phyloP scores from a whole-genome alignment of 257 asterid species.

The Solanum tarijense region DNA sequence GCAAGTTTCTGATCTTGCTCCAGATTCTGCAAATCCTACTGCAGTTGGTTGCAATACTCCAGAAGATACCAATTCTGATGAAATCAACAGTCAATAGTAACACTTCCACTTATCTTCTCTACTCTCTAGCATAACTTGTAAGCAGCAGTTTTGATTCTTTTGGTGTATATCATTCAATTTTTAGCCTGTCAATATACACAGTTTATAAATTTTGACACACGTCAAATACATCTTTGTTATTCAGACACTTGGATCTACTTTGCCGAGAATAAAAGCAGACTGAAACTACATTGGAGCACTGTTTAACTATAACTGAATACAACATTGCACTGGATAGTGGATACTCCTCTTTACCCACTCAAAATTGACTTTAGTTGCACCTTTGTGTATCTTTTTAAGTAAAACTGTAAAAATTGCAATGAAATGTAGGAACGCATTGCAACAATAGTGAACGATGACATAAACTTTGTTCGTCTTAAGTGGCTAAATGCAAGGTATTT shows the following conservation, averaged over 20 bases:
- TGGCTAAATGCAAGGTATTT: background rate
- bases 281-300: background rate
- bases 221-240: background rate
- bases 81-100: slow-evolving; percentile 38
- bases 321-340: background rate
- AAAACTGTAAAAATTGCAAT: background rate
- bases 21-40: slow-evolving; percentile 36
- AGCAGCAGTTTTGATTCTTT: slow-evolving; percentile 6
- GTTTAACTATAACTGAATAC: background rate
- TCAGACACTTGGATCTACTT: background rate
- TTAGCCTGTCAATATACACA: background rate
- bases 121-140: slow-evolving; percentile 1
- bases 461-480: background rate
- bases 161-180: background rate
- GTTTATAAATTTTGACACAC: background rate
- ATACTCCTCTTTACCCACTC: background rate
- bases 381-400: background rate
- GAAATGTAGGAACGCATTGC: background rate
- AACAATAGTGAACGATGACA: background rate
- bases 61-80: slow-evolving; percentile 49
- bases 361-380: background rate
- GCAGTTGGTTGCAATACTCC: slow-evolving; percentile 36
- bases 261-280: background rate
- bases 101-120: background rate
- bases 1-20: slow-evolving; percentile 14